Conservation (phyloP, 1,139 yeast species). For the Scheffersomyces cryptocercus region DNA sequence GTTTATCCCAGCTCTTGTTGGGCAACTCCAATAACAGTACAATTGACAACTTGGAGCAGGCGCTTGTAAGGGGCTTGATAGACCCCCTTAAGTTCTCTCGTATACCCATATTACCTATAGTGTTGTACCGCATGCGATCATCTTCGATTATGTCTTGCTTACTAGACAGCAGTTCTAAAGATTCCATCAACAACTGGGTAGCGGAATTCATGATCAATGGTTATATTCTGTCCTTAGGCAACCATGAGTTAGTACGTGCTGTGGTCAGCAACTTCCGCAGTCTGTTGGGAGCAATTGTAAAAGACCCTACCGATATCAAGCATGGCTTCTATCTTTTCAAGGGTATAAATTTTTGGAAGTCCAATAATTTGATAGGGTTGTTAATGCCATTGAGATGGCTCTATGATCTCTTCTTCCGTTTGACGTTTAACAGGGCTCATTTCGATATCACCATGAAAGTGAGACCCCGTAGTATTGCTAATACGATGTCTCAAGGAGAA, state of each 20-base stretch:
- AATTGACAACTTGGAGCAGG: constrained; percentile 35
- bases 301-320: constrained; percentile 2
- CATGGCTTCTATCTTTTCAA: constrained; percentile 10
- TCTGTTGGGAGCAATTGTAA: neutral
- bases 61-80: constrained; percentile 34
- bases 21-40: constrained; percentile 19
- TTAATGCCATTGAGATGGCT: constrained; percentile 38
- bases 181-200: constrained; percentile 21
- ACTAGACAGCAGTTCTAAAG: constrained; percentile 14
- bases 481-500: constrained; percentile 26
- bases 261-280: constrained; percentile 15
- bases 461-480: constrained; percentile 40
- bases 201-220: constrained; percentile 39
- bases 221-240: constrained; percentile 42
- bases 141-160: constrained; percentile 35
- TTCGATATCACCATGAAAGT: constrained; percentile 33
- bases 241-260: constrained; percentile 29
- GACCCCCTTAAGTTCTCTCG: constrained; percentile 45
- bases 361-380: constrained; percentile 34
- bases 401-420: constrained; percentile 39
- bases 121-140: constrained; percentile 41
- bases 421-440: constrained; percentile 47
- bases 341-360: constrained; percentile 31
- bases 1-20: constrained; percentile 20
- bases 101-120: constrained; percentile 42